Evolutionary conservation across 345 rosid genomes (phyloP), one percentile per base, ranked within the genome.

Genomic region (Euphorbia pulcherrima): DNA sequence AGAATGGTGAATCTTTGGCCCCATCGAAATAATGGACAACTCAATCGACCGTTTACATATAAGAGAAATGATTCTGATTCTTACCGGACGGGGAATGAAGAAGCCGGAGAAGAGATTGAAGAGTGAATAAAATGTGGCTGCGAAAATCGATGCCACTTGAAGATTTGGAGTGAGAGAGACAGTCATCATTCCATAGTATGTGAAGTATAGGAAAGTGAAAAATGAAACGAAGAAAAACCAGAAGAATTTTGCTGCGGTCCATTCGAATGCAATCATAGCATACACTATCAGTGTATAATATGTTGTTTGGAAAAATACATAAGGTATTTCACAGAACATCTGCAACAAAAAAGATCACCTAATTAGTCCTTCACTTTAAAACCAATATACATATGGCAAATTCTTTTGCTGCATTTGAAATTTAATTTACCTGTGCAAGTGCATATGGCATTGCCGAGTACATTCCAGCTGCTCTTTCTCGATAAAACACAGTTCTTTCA

Each of bases 381-480:
- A 33, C 37, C 7, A 7, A 33, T 33, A 33, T n/a, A n/a, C n/a
- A n/a, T 33, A 33, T 33, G 37, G 64, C 35, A 7, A 20, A 46
- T 37, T 24, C 2, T 14, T 16, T 26, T 12, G 23, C 7, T 26
- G 21, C 5, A 69, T 27, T 14, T n/a, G 8, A 26, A 12, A 44
- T 28, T 12, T 47, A 17, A 16, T 56, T 71, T 28, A 78, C 88
- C 78, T 82, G 86, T 61, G 77, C 83, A 27, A 82, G 47, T n/a
- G 88, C 80, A 76, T 84, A 84, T 39, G 80, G 68, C 73, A 79
- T 69, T 16, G 83, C 57, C 35, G 72, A 79, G 77, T 81, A 84
- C 87, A 84, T 84, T 62, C 87, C 84, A 0, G 96, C 92, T 3
- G 90, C 92, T 77, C 79, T 80, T 78, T 88, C 95, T 2, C 90